phyloP scores from a whole-genome alignment of 192 early-diverging fungal genomes.

The Backusella tarrabulga region DNA sequence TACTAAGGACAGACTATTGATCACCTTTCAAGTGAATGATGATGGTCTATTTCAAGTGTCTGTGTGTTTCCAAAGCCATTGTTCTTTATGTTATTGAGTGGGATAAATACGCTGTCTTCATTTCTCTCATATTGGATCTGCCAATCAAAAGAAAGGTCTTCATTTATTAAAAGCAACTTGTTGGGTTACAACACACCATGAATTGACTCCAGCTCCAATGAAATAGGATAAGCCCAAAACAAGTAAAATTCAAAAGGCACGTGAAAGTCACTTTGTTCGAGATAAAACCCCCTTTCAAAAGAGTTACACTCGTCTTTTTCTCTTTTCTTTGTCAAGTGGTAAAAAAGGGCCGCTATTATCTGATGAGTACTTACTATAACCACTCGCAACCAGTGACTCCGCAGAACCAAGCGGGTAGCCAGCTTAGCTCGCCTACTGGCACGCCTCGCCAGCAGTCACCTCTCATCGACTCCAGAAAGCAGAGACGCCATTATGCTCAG shows the following conservation, averaged over 20 bases:
- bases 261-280: neutral
- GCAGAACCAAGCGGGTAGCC: neutral
- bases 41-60: too few species aligned
- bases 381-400: neutral
- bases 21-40: too few species aligned
- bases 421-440: neutral
- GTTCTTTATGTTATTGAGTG: too few species aligned
- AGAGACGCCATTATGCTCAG: constrained; percentile 11
- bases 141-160: too few species aligned
- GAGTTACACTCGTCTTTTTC: neutral
- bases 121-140: too few species aligned
- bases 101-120: too few species aligned
- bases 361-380: constrained; percentile 7
- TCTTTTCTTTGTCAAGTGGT: neutral
- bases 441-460: constrained; percentile 6
- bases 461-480: constrained; percentile 11
- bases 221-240: neutral
- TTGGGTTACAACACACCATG: too few species aligned
- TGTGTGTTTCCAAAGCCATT: too few species aligned
- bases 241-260: neutral
- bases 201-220: too few species aligned
- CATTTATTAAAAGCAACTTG: too few species aligned
- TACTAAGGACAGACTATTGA: too few species aligned
- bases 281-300: neutral
- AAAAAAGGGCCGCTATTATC: neutral